Evolutionary conservation across 2,329 filamentous ascomycete species (phyloP).

Genomic region (Cryoendolithus antarcticus): DNA sequence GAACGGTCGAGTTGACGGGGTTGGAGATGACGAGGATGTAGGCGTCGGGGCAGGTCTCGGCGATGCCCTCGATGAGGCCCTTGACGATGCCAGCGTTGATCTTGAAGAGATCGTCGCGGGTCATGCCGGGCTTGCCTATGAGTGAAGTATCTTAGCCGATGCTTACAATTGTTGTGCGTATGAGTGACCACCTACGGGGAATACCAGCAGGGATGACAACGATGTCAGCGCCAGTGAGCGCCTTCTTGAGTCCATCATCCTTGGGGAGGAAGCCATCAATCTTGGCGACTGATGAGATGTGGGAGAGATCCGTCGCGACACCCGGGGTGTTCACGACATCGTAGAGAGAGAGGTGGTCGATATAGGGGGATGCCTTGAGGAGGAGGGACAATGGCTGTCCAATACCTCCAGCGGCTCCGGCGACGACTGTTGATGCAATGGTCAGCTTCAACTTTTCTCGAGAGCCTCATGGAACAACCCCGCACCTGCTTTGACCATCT

Average conservation of each 20-base stretch:
- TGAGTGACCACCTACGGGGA: conserved; percentile 64
- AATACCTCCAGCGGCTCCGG: conserved; percentile 96
- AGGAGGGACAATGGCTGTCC: conserved; percentile 97
- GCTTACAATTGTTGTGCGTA: not conserved
- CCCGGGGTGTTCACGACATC: conserved; percentile 99
- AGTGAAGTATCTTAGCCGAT: conserved; percentile 8
- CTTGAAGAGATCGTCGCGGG: conserved; percentile 98
- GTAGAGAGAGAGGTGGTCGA: conserved; percentile 91
- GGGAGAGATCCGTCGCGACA: conserved; percentile 89
- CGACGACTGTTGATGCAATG: conserved; percentile 58
- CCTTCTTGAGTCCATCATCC: conserved; percentile 70
- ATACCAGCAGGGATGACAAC: conserved; percentile 97
- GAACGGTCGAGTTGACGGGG: conserved; percentile 98
- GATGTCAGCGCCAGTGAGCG: conserved; percentile 86
- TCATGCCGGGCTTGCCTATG: conserved; percentile 96
- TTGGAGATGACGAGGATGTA: conserved; percentile 97
- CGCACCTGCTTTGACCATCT: conserved; percentile 19
- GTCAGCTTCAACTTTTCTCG: too few relatives aligned
- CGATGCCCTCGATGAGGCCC: conserved; percentile 77
- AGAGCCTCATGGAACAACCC: too few relatives aligned
- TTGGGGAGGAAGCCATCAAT: conserved; percentile 78
- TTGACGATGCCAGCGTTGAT: conserved; percentile 98
- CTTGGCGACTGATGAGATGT: conserved; percentile 87
- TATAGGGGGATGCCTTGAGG: conserved; percentile 75
- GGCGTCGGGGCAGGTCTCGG: conserved; percentile 81